Evolutionary conservation across 352 stramenopile genomes (phyloP), one percentile per base, ranked within the genome.

Genomic region (Thraustochytrium striatum): DNA sequence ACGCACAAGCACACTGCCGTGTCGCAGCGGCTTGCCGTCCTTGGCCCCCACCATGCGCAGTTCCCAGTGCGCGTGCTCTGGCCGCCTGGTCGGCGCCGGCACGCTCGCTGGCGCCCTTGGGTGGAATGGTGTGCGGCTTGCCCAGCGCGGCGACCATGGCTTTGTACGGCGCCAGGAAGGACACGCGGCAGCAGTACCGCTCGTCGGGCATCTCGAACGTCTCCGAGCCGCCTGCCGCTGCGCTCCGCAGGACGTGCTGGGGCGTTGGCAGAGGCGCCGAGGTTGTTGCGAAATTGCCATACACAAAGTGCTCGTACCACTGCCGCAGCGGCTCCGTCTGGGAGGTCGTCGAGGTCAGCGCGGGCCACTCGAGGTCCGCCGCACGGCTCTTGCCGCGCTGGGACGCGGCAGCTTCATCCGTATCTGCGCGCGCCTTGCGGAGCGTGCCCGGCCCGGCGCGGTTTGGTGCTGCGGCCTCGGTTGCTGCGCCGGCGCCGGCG

Each of bases 261-360:
- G n/a, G n/a, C n/a, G n/a, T n/a, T n/a, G n/a, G n/a, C n/a, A n/a
- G n/a, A n/a, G n/a, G n/a, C n/a, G n/a, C n/a, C n/a, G n/a, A n/a
- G n/a, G n/a, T n/a, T n/a, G n/a, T n/a, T n/a, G n/a, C 19, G 28
- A 59, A 61, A 35, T 83, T 72, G 19, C 57, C 69, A 39, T 43
- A 5, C 5, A 83, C 44, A 33, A 83, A 44, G 57, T 61, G 55
- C 39, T 81, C 78, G 57, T 82, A 78, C 78, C 78, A 78, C 13
- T 78, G 57, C 28, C 55, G 57, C 41, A 57, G n/a, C 19, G 30
- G 44, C n/a, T n/a, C n/a, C n/a, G n/a, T n/a, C n/a, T n/a, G n/a
- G n/a, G n/a, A n/a, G n/a, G n/a, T n/a, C n/a, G n/a, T n/a, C n/a
- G n/a, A n/a, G n/a, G n/a, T n/a, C n/a, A n/a, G n/a, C n/a, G n/a